A percentile compares a stretch with the other conserved stretches of the same genome.
These are phyloP conservation scores for Trypanosoma theileri DNA, from an alignment of 208 protist genomes.

Conservation along the genomic window DNA sequence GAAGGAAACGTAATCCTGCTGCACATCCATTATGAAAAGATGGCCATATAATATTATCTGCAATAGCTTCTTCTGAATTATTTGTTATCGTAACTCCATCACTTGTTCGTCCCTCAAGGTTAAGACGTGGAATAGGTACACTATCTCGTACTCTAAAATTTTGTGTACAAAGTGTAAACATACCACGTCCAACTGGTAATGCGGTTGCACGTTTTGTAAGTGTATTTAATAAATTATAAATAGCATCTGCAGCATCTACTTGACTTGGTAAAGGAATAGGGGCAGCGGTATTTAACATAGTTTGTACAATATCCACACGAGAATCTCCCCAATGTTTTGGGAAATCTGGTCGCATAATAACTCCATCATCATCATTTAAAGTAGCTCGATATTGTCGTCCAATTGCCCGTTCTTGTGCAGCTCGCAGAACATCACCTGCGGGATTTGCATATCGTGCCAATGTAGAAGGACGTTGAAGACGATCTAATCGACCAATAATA, in stretches of 20 bases:
- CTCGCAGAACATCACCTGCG: slow-evolving; percentile 52
- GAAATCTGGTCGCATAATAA: slow-evolving; percentile 74
- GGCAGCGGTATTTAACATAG: slow-evolving; percentile 69
- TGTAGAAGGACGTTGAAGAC: slow-evolving; percentile 21
- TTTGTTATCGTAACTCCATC: slow-evolving; percentile 67
- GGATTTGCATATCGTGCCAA: slow-evolving; percentile 21
- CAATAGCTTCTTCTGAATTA: slow-evolving; percentile 42
- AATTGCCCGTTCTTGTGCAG: slow-evolving; percentile 58
- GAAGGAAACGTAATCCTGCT: slow-evolving; percentile 75
- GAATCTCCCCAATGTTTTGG: slow-evolving; percentile 68
- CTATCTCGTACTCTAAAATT: slow-evolving; percentile 76
- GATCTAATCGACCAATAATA: slow-evolving; percentile 69
- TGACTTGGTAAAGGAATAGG: slow-evolving; percentile 55
- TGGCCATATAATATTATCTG: slow-evolving; percentile 63
- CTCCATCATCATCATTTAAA: slow-evolving; percentile 76
- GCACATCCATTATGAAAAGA: slow-evolving; percentile 86
- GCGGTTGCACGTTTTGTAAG: slow-evolving; percentile 50
- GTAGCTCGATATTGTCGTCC: slow-evolving; percentile 42
- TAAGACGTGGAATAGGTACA: slow-evolving; percentile 73
- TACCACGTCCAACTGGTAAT: slow-evolving; percentile 70
- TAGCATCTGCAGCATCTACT: slow-evolving; percentile 54
- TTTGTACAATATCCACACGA: slow-evolving; percentile 68
- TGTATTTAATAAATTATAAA: slow-evolving; percentile 44
- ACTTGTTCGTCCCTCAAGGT: slow-evolving; percentile 64
- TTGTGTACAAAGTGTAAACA: slow-evolving; percentile 84